Evolutionary conservation across 129 eudicot genomes (phyloP), one percentile per base, ranked within the genome.

Genomic region (Helianthus tuberosus): DNA sequence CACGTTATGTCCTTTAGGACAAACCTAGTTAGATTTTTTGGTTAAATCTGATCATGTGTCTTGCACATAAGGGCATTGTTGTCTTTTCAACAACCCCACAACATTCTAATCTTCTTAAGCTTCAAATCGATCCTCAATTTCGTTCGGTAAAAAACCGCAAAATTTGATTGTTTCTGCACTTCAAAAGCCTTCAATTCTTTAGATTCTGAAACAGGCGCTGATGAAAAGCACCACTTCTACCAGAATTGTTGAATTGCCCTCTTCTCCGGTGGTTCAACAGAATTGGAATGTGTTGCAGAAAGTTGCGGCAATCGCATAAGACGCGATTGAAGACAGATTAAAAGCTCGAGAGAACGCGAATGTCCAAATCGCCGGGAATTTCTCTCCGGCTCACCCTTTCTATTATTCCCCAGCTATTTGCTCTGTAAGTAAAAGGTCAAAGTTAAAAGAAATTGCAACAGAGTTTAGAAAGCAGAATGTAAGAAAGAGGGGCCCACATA

Each of bases 241-340:
- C 46, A 2, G 47, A 43, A 8, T 43, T 43, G 1, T 6, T 43
- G 10, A 8, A 43, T 43, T 8, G 11, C 2, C 47, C 2, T 43
- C 47, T 9, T 43, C 46, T 41, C 9, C 9, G 46, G 8, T 5
- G 10, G 10, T 8, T 43, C 63, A 66, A 32, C 81, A 87, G 27
- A 71, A 84, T 8, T 85, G 87, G 93, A 90, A 87, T 65, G 9
- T 85, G 8, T 46, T 90, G 4, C 96, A 90, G 43, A 85, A 74
- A 49, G 64, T 86, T 16, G 91, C 91, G 1, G 87, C 96, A 55
- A 79, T 76, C 77, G 90, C 93, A 16, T 80, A 87, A 58, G 62
- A 55, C 14, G 62, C 62, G 5, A 55, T 55, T 8, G 62, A 55
- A 55, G 32, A 55, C 6, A 13, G 35, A 23, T 50, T 90, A 12